phyloP scores from a whole-genome alignment of 139 green algal species.

The Micractinium sp. region DNA sequence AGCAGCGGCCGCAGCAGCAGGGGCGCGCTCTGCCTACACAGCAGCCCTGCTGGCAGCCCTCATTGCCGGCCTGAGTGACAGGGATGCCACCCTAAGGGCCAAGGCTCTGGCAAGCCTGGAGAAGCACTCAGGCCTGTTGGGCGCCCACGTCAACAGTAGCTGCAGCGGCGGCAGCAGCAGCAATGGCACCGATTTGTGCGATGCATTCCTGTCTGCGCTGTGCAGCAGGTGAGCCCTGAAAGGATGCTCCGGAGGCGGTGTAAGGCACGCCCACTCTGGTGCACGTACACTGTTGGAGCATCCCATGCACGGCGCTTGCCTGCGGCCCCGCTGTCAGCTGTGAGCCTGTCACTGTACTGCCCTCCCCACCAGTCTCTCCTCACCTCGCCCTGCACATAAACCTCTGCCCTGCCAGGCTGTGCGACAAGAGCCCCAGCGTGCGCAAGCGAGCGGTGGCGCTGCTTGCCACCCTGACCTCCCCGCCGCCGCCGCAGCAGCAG shows the following conservation, averaged over 20 bases:
- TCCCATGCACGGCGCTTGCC: not conserved
- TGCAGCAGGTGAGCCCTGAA: not conserved
- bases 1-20: not conserved
- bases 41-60: not conserved
- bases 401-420: conserved; percentile 9
- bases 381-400: not conserved
- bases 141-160: not conserved
- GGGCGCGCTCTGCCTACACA: not conserved
- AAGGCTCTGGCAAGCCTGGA: conserved; percentile 16
- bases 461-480: conserved; percentile 3
- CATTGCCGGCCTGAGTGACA: not conserved
- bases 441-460: conserved; percentile 5
- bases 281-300: no score
- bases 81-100: conserved; percentile 12
- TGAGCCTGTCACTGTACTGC: not conserved
- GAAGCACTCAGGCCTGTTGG: not conserved
- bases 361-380: not conserved
- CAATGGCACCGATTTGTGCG: not conserved
- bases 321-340: not conserved
- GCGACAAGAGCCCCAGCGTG: conserved; percentile 33
- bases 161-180: not conserved
- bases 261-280: no score
- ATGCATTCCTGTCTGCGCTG: not conserved
- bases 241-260: no score
- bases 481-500: not conserved